Evolutionary conservation across 352 stramenopile species (phyloP).

Genomic region (Phytophthora tubulina): DNA sequence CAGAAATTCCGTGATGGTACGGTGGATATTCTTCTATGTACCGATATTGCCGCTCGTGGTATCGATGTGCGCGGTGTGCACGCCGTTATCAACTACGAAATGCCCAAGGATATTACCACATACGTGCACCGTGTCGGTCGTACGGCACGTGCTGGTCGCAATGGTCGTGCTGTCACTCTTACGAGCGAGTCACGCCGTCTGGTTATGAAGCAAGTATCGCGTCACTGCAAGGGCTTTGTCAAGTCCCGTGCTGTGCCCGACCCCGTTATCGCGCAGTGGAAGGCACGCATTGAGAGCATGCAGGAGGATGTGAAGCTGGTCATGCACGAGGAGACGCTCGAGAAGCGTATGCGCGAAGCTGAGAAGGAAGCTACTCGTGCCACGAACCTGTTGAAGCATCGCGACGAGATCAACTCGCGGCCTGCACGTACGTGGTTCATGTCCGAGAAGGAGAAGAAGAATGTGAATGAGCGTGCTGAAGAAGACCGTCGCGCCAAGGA

Average conservation of each 20-base stretch:
- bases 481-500: slow-evolving; percentile 67
- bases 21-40: slow-evolving; percentile 97
- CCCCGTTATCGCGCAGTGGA: slow-evolving; percentile 89
- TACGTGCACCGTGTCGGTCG: slow-evolving; percentile 99
- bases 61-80: slow-evolving; percentile 98
- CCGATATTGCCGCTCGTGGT: slow-evolving; percentile 98
- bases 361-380: slow-evolving; percentile 92
- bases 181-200: slow-evolving; percentile 91
- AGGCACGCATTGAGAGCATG: slow-evolving; percentile 87
- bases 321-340: slow-evolving; percentile 89
- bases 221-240: slow-evolving; percentile 90
- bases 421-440: slow-evolving; percentile 94
- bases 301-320: slow-evolving; percentile 78
- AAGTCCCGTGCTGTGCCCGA: slow-evolving; percentile 92
- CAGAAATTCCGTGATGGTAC: slow-evolving; percentile 96
- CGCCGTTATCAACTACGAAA: slow-evolving; percentile 99
- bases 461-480: slow-evolving; percentile 73
- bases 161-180: slow-evolving; percentile 90
- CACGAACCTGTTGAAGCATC: slow-evolving; percentile 91
- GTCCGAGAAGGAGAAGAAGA: slow-evolving; percentile 91
- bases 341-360: slow-evolving; percentile 91
- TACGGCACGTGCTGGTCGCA: slow-evolving; percentile 97
- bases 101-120: slow-evolving; percentile 97
- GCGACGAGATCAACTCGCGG: slow-evolving; percentile 90
- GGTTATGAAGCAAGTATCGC: slow-evolving; percentile 95